Evolutionary conservation across 2,329 filamentous ascomycete species (phyloP), one percentile per base, ranked within the genome.

Genomic region (Arthroderma sp.): DNA sequence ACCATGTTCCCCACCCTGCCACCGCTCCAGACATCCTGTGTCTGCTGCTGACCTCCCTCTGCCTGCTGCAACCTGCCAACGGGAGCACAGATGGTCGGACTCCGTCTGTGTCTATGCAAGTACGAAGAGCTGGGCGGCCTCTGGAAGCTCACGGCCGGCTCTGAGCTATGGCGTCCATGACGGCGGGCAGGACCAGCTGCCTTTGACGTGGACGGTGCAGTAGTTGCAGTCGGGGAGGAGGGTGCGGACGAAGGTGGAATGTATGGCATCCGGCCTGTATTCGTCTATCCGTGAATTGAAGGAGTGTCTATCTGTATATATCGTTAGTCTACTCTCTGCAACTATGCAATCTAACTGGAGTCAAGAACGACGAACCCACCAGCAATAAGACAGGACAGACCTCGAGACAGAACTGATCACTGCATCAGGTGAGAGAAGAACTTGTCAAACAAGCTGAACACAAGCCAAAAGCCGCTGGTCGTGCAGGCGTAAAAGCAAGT

Each of bases 1-100:
- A 95, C 82, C 61, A 88, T 90, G 28, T 3, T 31, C 60, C 88
- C 89, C n/a, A n/a, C n/a, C 61, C 83, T 82, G 43, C 65, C 88
- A 83, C 61, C 94, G 17, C 23, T 55, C 53, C 61, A 52, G 31
- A 61, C 39, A 23, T 60, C 23, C 6, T 3, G 56, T 2, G 13
- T 5, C 4, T 6, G 23, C 23, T 44, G 41, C 41, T 44, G 41
- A 1, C 23, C 19, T 6, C 23, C 37, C n/a, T 47, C 19, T 5
- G 21, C 19, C 28, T 41, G 55, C 31, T 35, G 41, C 19, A 51
- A 15, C 4, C 7, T 19, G 28, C 39, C 54, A 62, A 64, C 69
- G 66, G 62, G 61, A 63, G 72, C 72, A 59, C 69, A 67, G 58
- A 74, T 68, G 7, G 80, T 82, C 4, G 81, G 78, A 58, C 80